A percentile compares a stretch with the other conserved stretches of the same genome.
Conservation (phyloP, 352 stramenopile genomes). For the Phytophthora syringae region DNA sequence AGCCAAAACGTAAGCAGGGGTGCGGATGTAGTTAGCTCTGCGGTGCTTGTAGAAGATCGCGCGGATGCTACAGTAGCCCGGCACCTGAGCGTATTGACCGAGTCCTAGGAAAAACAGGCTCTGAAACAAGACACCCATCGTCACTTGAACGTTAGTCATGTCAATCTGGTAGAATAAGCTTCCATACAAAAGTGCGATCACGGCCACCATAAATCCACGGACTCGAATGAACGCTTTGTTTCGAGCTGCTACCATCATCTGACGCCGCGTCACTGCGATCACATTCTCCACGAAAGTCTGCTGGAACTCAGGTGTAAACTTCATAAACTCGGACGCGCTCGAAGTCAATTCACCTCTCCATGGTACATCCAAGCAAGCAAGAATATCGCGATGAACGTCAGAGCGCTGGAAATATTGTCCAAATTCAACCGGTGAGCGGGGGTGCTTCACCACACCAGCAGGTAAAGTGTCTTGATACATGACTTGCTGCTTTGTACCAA, state of each 20-base stretch:
- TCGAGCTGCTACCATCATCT: conserved; percentile 59
- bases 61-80: conserved; percentile 62
- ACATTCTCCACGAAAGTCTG: conserved; percentile 26
- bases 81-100: conserved; percentile 70
- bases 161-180: conserved; percentile 50
- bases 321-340: conserved; percentile 90
- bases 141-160: conserved; percentile 27
- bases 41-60: conserved; percentile 83
- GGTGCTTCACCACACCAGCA: conserved; percentile 8
- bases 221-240: conserved; percentile 45
- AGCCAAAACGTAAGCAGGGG: conserved; percentile 66
- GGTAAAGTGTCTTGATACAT: conserved; percentile 20
- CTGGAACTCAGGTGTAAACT: conserved; percentile 44
- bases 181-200: conserved; percentile 50
- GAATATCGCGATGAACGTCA: conserved; percentile 18
- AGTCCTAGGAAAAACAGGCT: conserved; percentile 74
- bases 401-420: conserved; percentile 25
- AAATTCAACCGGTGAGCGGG: conserved; percentile 26
- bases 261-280: conserved; percentile 32
- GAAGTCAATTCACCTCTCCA: too few species aligned
- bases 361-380: conserved; percentile 82
- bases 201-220: conserved; percentile 38
- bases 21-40: conserved; percentile 75
- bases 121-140: conserved; percentile 82
- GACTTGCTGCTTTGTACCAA: conserved; percentile 30